Evolutionary conservation across 495 filamentous ascomycete species (phyloP), one percentile per base, ranked within the genome.

Genomic region (Annulohypoxylon stygium): DNA sequence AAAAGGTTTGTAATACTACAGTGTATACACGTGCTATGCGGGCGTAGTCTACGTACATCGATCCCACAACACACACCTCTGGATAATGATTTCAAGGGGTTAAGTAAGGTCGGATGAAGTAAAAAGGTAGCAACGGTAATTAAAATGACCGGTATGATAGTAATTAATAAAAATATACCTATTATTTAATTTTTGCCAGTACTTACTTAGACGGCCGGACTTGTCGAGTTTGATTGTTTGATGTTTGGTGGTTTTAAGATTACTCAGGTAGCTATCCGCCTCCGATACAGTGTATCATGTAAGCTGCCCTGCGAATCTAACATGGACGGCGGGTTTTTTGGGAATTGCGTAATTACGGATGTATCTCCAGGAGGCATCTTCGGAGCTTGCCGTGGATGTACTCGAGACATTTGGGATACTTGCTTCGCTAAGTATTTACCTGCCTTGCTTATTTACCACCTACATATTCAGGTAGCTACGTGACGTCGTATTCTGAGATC

Each of bases 401-500:
- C 43, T 18, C 3, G 4, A n/a, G 3, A 47, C 43, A 18, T 9
- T 7, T 9, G 18, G 16, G 4, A 43, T 14, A 47, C 43, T 8
- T 9, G 12, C 12, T 47, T 47, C 43, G 43, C 43, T 18, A 47
- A 39, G 18, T 60, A 59, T 16, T 6, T 59, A 11, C 4, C 36
- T 60, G 43, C 54, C 54, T 55, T 1, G n/a, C 26, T 57, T 16
- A 23, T 4, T 30, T 2, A 2, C 26, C 4, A 4, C 26, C 26
- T 30, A 4, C n/a, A n/a, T n/a, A n/a, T n/a, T n/a, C n/a, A n/a
- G n/a, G 9, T 39, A 39, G 37, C 37, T 39, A 39, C 9, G 37
- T 39, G 36, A 70, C 18, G 68, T 70, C 1, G 68, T 65, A 70
- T 70, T 43, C 58, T 59, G 68, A 65, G 30, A 60, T 60, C 25